These are phyloP conservation scores for Saturnispora sanitii DNA, from an alignment of 805 yeast species.

Conservation along the genomic window DNA sequence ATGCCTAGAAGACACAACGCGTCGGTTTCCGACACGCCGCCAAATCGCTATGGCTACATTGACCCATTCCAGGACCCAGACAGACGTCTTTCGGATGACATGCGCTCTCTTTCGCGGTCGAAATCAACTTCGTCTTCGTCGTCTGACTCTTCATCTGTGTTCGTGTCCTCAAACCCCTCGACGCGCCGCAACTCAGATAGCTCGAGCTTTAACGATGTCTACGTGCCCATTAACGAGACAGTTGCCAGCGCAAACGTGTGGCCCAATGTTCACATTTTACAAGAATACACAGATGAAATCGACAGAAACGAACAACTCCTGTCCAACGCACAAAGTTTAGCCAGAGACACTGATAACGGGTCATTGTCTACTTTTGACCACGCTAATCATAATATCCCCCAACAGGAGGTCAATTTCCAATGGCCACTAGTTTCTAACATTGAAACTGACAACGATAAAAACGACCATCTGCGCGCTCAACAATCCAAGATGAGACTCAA, in stretches of 20 bases:
- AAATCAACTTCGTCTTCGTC: constrained; percentile 2
- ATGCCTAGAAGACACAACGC: constrained; percentile 1
- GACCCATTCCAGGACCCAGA: constrained; percentile 5
- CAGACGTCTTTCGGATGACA: neutral
- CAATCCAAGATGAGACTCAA: neutral
- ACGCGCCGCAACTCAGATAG: constrained; percentile 63
- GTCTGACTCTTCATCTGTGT: constrained; percentile 18
- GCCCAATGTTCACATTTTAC: constrained; percentile 77
- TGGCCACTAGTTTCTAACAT: constrained; percentile 28
- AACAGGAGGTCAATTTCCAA: constrained; percentile 30
- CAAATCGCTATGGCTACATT: constrained; percentile 5
- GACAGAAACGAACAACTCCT: constrained; percentile 24
- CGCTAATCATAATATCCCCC: neutral
- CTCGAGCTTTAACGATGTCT: constrained; percentile 65
- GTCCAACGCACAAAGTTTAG: constrained; percentile 6
- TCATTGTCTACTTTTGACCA: constrained; percentile 3
- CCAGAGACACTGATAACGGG: constrained; percentile 6
- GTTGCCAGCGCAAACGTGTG: constrained; percentile 35
- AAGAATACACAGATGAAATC: constrained; percentile 71
- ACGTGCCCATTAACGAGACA: constrained; percentile 62
- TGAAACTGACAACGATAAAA: constrained; percentile 15
- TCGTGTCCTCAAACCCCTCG: constrained; percentile 47
- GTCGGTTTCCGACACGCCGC: neutral
- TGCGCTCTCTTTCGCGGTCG: constrained; percentile 1
- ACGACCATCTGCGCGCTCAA: neutral